phyloP scores from a whole-genome alignment of 2,329 filamentous ascomycete species.

The Periconia sp. region DNA sequence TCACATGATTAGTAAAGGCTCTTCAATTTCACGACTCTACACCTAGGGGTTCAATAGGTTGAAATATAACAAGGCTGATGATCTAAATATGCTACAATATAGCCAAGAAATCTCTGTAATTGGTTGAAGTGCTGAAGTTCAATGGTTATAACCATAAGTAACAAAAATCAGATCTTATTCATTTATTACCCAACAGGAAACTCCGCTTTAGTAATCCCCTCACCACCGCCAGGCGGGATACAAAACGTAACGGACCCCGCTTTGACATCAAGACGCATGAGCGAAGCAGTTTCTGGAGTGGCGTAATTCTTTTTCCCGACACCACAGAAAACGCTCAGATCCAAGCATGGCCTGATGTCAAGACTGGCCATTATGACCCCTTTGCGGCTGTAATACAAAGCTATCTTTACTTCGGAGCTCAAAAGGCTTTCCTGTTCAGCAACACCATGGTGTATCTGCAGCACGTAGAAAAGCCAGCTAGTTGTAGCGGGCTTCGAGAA shows the following conservation, averaged over 20 bases:
- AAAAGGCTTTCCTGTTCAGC: neutral
- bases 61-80: too few species aligned
- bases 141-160: too few species aligned
- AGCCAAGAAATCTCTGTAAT: too few species aligned
- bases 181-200: too few species aligned
- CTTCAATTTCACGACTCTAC: too few species aligned
- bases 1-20: too few species aligned
- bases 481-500: neutral
- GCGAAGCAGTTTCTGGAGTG: neutral
- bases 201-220: too few species aligned
- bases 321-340: conserved; percentile 1
- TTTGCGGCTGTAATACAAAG: neutral
- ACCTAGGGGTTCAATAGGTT: too few species aligned
- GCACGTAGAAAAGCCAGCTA: neutral
- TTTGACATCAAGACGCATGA: neutral
- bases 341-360: neutral
- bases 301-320: neutral
- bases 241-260: neutral
- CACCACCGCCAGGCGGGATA: too few species aligned
- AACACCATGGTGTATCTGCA: neutral
- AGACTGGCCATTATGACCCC: conserved; percentile 2
- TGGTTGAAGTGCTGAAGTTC: too few species aligned
- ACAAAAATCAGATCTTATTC: too few species aligned
- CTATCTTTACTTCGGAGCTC: neutral
- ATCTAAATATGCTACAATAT: too few species aligned